phyloP scores from a whole-genome alignment of 1,284 basidiomycete genomes.

The Pyrrhoderma lamaoense region DNA sequence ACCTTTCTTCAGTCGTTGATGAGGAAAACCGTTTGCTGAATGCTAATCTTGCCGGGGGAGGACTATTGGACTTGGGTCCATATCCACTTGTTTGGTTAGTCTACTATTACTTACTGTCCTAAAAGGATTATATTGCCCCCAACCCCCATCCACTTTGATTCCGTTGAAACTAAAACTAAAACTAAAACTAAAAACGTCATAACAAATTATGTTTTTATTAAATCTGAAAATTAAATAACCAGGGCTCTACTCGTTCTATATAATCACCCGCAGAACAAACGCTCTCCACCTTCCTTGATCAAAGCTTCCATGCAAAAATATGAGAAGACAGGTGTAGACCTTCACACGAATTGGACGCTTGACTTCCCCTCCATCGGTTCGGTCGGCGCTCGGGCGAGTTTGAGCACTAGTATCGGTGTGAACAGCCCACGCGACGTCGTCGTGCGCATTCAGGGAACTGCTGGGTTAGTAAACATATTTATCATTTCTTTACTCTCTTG shows the following conservation, averaged over 20 bases:
- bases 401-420: slow-evolving; percentile 17
- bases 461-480: slow-evolving; percentile 11
- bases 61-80: slow-evolving; percentile 35
- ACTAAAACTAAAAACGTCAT: too few species aligned
- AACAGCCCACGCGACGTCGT: slow-evolving; percentile 16
- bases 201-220: too few species aligned
- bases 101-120: too few species aligned
- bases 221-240: too few species aligned
- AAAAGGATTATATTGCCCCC: too few species aligned
- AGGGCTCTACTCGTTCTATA: slow-evolving; percentile 36
- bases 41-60: slow-evolving; percentile 39
- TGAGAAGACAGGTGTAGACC: slow-evolving; percentile 14
- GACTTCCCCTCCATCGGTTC: slow-evolving; percentile 16
- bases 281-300: slow-evolving; percentile 16
- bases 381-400: slow-evolving; percentile 10
- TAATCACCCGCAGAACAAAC: slow-evolving; percentile 26
- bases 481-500: too few species aligned
- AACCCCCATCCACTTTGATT: too few species aligned
- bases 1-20: slow-evolving; percentile 2
- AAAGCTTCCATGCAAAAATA: slow-evolving; percentile 17
- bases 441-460: slow-evolving; percentile 17
- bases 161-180: too few species aligned
- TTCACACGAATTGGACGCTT: slow-evolving; percentile 18
- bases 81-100: slow-evolving; percentile 36
- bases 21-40: slow-evolving; percentile 33